A percentile compares a stretch with the other conserved stretches of the same genome.
Evolutionary conservation across 345 rosid genomes (phyloP).

Genomic region (Eucalyptus urophylla): DNA sequence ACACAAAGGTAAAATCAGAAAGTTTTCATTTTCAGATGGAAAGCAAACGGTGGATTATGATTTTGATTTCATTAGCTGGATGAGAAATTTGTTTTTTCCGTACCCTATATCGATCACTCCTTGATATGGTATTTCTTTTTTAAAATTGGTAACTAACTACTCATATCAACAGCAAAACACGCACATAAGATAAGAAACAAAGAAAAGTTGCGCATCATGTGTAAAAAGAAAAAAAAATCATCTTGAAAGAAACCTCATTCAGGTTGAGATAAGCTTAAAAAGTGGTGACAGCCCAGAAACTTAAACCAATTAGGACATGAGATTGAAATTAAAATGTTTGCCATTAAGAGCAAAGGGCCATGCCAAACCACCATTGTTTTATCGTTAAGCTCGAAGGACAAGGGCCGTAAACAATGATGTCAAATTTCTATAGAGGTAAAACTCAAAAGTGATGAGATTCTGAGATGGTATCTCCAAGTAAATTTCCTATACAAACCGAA

Average conservation of each 20-base stretch:
- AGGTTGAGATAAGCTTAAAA: background rate
- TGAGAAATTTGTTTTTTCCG: too few species aligned
- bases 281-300: background rate
- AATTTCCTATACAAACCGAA: too few species aligned
- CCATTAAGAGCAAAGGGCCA: background rate
- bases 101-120: too few species aligned
- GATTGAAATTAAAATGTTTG: background rate
- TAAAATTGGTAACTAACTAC: too few species aligned
- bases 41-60: background rate
- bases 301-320: background rate
- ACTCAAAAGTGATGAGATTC: background rate
- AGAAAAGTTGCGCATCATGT: background rate
- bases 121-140: too few species aligned
- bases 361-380: too few species aligned
- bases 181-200: too few species aligned
- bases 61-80: too few species aligned
- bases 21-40: too few species aligned
- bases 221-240: too few species aligned
- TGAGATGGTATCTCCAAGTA: background rate
- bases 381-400: background rate
- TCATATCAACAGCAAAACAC: too few species aligned
- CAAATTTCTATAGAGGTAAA: background rate
- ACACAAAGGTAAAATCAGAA: too few species aligned
- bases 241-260: background rate
- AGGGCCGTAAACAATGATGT: background rate